Conservation (phyloP, 805 yeast genomes). For the Cyberlindnera meyerae region DNA sequence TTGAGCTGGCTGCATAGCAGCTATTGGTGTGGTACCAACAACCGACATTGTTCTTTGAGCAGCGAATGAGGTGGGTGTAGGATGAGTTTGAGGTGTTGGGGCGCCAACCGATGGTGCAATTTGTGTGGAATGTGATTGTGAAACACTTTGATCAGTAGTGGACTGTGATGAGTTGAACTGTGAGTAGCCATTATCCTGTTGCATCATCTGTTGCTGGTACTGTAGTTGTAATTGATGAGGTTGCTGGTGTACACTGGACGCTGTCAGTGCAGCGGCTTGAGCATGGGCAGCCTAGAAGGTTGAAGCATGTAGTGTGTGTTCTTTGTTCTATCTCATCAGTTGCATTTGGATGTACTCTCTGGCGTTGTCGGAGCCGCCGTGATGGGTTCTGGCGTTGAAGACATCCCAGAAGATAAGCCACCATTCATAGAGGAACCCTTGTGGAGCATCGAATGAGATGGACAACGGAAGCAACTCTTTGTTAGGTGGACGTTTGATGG, state of each 20-base stretch:
- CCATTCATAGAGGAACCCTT: constrained; percentile 88
- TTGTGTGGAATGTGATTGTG: constrained; percentile 3
- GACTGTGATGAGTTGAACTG: constrained; percentile 3
- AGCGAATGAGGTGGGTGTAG: background rate
- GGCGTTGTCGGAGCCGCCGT: constrained; percentile 59
- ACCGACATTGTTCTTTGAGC: background rate
- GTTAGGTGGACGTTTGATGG: constrained; percentile 22
- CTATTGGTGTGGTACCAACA: no score
- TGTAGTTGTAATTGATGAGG: constrained; percentile 8
- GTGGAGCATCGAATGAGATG: constrained; percentile 74
- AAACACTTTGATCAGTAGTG: constrained; percentile 4
- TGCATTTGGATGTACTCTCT: constrained; percentile 68
- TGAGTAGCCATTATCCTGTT: no score
- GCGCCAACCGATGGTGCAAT: constrained; percentile 18
- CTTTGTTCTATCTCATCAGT: constrained; percentile 53
- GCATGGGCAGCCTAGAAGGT: constrained; percentile 39
- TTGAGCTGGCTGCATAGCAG: no score
- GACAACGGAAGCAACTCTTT: constrained; percentile 44
- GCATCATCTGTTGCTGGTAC: constrained; percentile 4
- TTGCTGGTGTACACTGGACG: constrained; percentile 7
- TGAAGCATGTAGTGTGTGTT: constrained; percentile 43
- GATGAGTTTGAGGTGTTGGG: constrained; percentile 15
- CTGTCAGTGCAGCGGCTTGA: constrained; percentile 10
- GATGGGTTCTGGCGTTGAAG: constrained; percentile 71
- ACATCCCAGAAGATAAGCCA: constrained; percentile 97